A percentile compares a stretch with the other conserved stretches of the same genome.
These are phyloP conservation scores for Lactifluus subvellereus DNA, from an alignment of 768 basidiomycete genomes.

Conservation along the genomic window DNA sequence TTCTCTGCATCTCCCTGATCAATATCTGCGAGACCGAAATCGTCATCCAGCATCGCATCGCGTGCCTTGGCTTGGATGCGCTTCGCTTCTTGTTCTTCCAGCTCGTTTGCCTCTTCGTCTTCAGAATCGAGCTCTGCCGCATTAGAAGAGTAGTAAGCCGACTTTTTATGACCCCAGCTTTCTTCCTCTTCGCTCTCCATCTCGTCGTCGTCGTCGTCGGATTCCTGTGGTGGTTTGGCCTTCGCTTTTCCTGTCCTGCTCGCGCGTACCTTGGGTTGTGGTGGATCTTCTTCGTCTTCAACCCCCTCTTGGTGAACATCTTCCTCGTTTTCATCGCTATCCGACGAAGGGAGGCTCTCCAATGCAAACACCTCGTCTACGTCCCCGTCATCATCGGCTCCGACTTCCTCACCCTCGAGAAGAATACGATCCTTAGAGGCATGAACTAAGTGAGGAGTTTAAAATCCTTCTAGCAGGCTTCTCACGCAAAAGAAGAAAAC, in stretches of 20 bases:
- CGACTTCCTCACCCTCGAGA: slow-evolving; percentile 53
- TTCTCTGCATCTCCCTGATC: slow-evolving; percentile 35
- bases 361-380: slow-evolving; percentile 82
- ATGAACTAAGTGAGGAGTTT: slow-evolving; percentile 48
- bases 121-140: slow-evolving; percentile 75
- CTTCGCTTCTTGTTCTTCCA: slow-evolving; percentile 84
- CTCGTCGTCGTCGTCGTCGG: slow-evolving; percentile 29
- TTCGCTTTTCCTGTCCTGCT: slow-evolving; percentile 28
- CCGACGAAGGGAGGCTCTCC: slow-evolving; percentile 45
- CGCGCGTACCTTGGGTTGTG: slow-evolving; percentile 23
- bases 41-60: slow-evolving; percentile 65
- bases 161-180: slow-evolving; percentile 76
- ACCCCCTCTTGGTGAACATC: slow-evolving; percentile 37
- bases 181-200: slow-evolving; percentile 45
- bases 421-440: slow-evolving; percentile 69
- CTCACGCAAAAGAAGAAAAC: slow-evolving; percentile 27
- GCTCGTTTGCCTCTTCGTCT: slow-evolving; percentile 81
- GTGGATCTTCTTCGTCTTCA: slow-evolving; percentile 23
- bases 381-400: slow-evolving; percentile 49
- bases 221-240: slow-evolving; percentile 21
- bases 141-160: slow-evolving; percentile 84
- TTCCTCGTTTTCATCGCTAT: slow-evolving; percentile 43
- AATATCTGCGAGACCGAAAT: slow-evolving; percentile 75
- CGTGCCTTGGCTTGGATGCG: slow-evolving; percentile 71
- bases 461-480: background rate